phyloP scores from a whole-genome alignment of 169 alveolate species.

The Theileria annulata region DNA sequence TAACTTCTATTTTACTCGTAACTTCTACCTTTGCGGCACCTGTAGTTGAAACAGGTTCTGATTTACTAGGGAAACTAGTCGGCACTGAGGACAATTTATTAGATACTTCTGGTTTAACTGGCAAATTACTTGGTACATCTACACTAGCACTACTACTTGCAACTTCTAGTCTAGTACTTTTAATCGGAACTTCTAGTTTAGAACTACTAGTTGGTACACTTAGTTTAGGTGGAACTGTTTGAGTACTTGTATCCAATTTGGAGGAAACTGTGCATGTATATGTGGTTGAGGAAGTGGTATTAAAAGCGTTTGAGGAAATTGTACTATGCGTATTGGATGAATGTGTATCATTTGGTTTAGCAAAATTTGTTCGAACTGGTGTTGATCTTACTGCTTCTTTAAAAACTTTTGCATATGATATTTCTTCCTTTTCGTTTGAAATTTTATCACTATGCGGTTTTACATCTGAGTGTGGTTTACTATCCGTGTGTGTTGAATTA shows the following conservation, averaged over 20 bases:
- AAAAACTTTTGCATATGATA: slow-evolving; percentile 21
- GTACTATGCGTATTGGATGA: no score
- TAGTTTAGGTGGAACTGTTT: no score
- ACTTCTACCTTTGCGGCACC: not conserved
- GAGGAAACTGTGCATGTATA: no score
- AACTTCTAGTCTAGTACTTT: no score
- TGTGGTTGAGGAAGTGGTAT: no score
- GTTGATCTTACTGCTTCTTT: slow-evolving; percentile 10
- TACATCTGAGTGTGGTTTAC: not conserved
- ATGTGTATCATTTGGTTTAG: slow-evolving; percentile 16
- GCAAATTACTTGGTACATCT: not conserved
- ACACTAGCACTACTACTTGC: no score
- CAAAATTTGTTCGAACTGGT: not conserved
- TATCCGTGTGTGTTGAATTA: not conserved
- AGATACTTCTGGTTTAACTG: not conserved
- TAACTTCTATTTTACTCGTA: not conserved
- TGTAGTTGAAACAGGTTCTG: not conserved
- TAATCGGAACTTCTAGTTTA: no score
- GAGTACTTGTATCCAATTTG: no score
- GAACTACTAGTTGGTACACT: no score
- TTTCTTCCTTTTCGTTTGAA: slow-evolving; percentile 2
- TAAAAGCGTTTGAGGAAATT: no score
- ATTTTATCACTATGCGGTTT: not conserved
- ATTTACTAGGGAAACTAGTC: not conserved
- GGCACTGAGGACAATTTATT: not conserved